Conservation (phyloP, 2,329 filamentous ascomycete genomes). For the Diaporthe citrichinensis region DNA sequence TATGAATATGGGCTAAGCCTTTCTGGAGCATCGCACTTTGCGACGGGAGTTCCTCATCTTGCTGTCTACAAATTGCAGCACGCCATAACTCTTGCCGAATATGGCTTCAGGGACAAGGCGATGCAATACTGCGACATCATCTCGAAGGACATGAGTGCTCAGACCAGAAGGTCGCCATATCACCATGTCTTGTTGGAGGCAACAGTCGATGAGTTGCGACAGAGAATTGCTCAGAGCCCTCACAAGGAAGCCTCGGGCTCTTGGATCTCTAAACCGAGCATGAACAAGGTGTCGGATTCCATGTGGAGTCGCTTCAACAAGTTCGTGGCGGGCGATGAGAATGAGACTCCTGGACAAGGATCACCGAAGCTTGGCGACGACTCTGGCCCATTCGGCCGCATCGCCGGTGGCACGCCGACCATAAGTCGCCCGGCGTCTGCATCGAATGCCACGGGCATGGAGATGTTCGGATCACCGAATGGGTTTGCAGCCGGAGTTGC, state of each 20-base stretch:
- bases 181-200: constrained; percentile 82
- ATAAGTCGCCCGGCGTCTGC: constrained; percentile 81
- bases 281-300: constrained; percentile 94
- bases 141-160: constrained; percentile 79
- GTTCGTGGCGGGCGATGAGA: constrained; percentile 93
- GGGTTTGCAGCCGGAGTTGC: constrained; percentile 51
- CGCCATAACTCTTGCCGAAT: constrained; percentile 85
- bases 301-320: constrained; percentile 96
- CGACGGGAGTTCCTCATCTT: constrained; percentile 81
- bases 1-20: constrained; percentile 92
- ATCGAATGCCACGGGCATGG: constrained; percentile 75
- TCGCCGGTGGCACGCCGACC: constrained; percentile 81
- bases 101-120: constrained; percentile 85
- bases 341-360: constrained; percentile 72
- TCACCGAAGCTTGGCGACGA: constrained; percentile 72
- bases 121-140: constrained; percentile 94
- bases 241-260: constrained; percentile 81
- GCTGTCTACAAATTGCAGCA: constrained; percentile 93
- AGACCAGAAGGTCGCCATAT: constrained; percentile 88
- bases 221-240: constrained; percentile 86
- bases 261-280: constrained; percentile 95
- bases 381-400: constrained; percentile 84
- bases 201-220: constrained; percentile 85
- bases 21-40: constrained; percentile 67
- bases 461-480: constrained; percentile 76